A percentile compares a stretch with the other conserved stretches of the same genome.
Evolutionary conservation across 1,284 basidiomycete genomes (phyloP).

Genomic region (Macrocystidia cucumis): DNA sequence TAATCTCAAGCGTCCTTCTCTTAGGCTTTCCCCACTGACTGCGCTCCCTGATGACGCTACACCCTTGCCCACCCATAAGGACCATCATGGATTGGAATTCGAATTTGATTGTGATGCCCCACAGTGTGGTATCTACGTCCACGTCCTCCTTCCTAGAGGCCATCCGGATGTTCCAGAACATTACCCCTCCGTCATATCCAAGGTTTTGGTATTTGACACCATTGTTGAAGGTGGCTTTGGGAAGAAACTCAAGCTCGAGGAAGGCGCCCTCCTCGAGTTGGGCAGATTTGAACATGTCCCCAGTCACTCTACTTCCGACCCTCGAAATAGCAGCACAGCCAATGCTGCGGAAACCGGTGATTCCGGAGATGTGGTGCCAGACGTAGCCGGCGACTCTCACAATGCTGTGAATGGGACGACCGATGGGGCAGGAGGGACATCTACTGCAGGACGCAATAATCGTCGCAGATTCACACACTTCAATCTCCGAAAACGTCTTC

Average conservation of each 20-base stretch:
- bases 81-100: conserved; percentile 76
- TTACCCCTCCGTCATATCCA: conserved; percentile 34
- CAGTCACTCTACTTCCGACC: conserved; percentile 10
- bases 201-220: conserved; percentile 64
- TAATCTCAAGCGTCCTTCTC: conserved; percentile 82
- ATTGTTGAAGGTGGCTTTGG: conserved; percentile 78
- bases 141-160: conserved; percentile 58
- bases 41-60: conserved; percentile 30
- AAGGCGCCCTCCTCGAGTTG: conserved; percentile 68
- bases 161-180: conserved; percentile 43
- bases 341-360: neutral
- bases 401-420: conserved; percentile 12
- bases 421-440: conserved; percentile 9
- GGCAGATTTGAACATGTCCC: conserved; percentile 46
- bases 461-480: conserved; percentile 58
- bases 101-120: conserved; percentile 86
- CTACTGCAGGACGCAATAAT: conserved; percentile 11
- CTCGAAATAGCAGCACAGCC: conserved; percentile 3
- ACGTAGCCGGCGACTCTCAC: conserved; percentile 7
- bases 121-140: conserved; percentile 69
- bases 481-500: conserved; percentile 51
- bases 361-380: neutral
- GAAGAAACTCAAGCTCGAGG: conserved; percentile 61
- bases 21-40: conserved; percentile 61
- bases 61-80: conserved; percentile 34